A percentile compares a stretch with the other conserved stretches of the same genome.
phyloP scores from a whole-genome alignment of 2,329 filamentous ascomycete genomes.

The Epichloe hybrida region DNA sequence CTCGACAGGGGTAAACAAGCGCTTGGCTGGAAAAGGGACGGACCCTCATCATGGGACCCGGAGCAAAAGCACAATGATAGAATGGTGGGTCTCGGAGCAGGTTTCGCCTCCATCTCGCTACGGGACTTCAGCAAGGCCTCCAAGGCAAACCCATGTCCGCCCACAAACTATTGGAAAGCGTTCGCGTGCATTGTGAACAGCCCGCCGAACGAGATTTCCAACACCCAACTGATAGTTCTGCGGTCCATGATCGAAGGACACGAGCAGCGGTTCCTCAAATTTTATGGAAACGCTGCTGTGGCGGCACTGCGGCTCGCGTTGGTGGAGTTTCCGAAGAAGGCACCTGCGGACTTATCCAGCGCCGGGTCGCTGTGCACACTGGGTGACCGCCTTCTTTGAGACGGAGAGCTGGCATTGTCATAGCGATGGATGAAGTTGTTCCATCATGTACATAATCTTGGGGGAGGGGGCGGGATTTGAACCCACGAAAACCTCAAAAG shows the following conservation, averaged over 20 bases:
- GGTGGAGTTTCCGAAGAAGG: slow-evolving; percentile 55
- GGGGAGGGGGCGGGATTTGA: no score
- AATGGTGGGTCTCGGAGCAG: slow-evolving; percentile 72
- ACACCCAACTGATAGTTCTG: slow-evolving; percentile 59
- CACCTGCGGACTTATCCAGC: slow-evolving; percentile 32
- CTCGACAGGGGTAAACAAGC: slow-evolving; percentile 51
- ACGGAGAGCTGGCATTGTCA: slow-evolving; percentile 34
- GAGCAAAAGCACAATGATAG: slow-evolving; percentile 67
- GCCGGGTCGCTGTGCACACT: slow-evolving; percentile 39
- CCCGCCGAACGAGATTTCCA: slow-evolving; percentile 50
- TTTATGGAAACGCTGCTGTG: slow-evolving; percentile 68
- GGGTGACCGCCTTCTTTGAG: slow-evolving; percentile 36
- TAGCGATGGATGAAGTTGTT: slow-evolving; percentile 8
- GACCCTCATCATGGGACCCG: slow-evolving; percentile 42
- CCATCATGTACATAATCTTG: no score
- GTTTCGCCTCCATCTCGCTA: slow-evolving; percentile 70
- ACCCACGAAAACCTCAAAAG: no score
- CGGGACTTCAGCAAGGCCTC: slow-evolving; percentile 64
- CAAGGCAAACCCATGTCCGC: slow-evolving; percentile 62
- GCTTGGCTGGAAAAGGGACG: slow-evolving; percentile 62
- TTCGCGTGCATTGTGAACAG: slow-evolving; percentile 68
- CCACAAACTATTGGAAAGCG: slow-evolving; percentile 68
- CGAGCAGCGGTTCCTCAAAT: slow-evolving; percentile 60
- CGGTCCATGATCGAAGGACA: slow-evolving; percentile 60
- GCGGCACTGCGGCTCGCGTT: slow-evolving; percentile 57